A percentile compares a stretch with the other conserved stretches of the same genome.
Evolutionary conservation across 23 red algal genomes (phyloP).

Genomic region (Pyropia haitanensis): DNA sequence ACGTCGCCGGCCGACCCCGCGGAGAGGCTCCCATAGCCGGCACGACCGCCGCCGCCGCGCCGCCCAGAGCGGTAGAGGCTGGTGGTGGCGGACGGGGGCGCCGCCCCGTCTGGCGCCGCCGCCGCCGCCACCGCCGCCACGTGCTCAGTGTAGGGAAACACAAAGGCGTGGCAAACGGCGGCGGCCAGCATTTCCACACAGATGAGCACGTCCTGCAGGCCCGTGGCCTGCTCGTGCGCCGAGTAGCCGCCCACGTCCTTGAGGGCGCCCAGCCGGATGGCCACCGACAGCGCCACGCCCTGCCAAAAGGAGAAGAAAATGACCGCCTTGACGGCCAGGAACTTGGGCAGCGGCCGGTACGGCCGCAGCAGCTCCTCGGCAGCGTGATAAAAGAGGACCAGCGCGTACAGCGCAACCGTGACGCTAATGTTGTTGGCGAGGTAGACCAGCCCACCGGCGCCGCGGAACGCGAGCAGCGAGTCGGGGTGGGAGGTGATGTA

Average conservation of each 20-base stretch:
- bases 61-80: too few relatives aligned
- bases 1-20: too few relatives aligned
- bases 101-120: too few relatives aligned
- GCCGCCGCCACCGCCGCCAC: not conserved
- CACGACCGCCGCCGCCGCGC: too few relatives aligned
- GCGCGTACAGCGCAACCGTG: conserved; percentile 73
- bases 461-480: conserved; percentile 4
- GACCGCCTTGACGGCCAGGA: conserved; percentile 84
- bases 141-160: conserved; percentile 74
- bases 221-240: conserved; percentile 54
- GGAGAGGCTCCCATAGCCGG: too few relatives aligned
- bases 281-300: conserved; percentile 43
- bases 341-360: conserved; percentile 79
- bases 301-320: conserved; percentile 98
- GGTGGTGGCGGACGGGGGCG: too few relatives aligned
- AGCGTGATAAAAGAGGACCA: conserved; percentile 88
- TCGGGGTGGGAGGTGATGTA: conserved; percentile 15
- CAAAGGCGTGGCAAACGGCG: conserved; percentile 65
- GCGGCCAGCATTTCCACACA: conserved; percentile 89
- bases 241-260: conserved; percentile 59
- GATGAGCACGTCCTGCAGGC: conserved; percentile 91
- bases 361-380: conserved; percentile 62
- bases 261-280: conserved; percentile 36
- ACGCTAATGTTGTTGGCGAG: conserved; percentile 77
- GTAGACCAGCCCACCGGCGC: not conserved